These are phyloP conservation scores for Pseudotulostoma volvatum DNA, from an alignment of 495 filamentous ascomycete species.

Conservation along the genomic window DNA sequence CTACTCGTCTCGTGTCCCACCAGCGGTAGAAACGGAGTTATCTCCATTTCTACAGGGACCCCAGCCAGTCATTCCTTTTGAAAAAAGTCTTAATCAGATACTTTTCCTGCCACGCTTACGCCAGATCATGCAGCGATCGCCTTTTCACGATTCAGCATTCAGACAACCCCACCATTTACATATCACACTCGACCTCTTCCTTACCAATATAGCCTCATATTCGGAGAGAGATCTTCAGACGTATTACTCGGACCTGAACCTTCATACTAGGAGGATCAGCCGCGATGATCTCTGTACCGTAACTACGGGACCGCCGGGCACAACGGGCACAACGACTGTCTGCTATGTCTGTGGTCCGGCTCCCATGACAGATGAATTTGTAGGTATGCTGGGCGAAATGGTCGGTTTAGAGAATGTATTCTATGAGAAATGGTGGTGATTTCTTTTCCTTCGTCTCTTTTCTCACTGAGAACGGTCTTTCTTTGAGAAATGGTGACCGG, in stretches of 20 bases:
- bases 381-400: constrained; percentile 46
- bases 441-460: neutral
- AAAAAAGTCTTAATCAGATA: constrained; percentile 36
- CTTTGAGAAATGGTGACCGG: constrained; percentile 8
- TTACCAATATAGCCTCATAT: constrained; percentile 13
- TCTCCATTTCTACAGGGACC: too few species aligned
- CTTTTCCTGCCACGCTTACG: constrained; percentile 41
- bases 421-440: constrained; percentile 81
- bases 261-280: constrained; percentile 31
- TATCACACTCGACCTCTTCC: constrained; percentile 24
- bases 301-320: constrained; percentile 21
- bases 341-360: constrained; percentile 71
- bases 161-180: constrained; percentile 12
- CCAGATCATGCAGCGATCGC: constrained; percentile 20
- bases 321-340: constrained; percentile 30
- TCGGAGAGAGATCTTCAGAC: too few species aligned
- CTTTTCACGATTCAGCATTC: neutral
- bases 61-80: too few species aligned
- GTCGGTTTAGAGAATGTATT: constrained; percentile 39
- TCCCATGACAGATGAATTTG: constrained; percentile 64
- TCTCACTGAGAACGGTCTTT: too few species aligned
- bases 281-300: constrained; percentile 32
- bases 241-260: too few species aligned
- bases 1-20: constrained; percentile 29
- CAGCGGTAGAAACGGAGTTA: constrained; percentile 4